Base-by-base conservation (phyloP, 345 rosid genomes). In the Stellera chamaejasme region DNA sequence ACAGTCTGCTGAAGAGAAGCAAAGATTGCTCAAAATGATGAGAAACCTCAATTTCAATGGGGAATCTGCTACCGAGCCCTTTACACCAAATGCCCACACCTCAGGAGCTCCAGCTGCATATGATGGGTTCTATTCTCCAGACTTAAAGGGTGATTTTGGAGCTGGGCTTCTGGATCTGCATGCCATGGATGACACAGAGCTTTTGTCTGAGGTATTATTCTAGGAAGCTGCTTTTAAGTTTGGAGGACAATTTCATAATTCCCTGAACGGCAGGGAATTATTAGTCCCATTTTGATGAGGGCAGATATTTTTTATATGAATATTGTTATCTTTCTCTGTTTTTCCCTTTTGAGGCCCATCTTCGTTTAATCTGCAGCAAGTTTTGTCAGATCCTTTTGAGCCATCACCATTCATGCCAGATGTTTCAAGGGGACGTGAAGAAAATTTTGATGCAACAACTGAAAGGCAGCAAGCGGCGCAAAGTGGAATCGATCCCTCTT, bases 141-240 rank as follows among this genome's bases (percentile, higher is more conserved):
- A 90, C 41, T 82, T 90, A 49, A 79, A 92, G 72, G 95, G 95
- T 47, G 97, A 90, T 69, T 84, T 90, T 86, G 97, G 95, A 66
- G 95, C 92, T 61, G 97, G 97, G 50, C 88, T 90, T 56, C 62
- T 90, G 72, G 97, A 90, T 75, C 97, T 90, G 60, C 95, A 90
- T 67, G 88, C 93, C 26, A 80, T 90, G 95, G 97, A 90, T 67
- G 95, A 90, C 55, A 90, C 93, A 1, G 95, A 84, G 75, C 93
- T 90, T 74, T 76, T 90, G 39, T 84, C 90, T 13, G 97, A 90
- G 90, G 97, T 90, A 77, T 58, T 63, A 19, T 55, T 58, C 52
- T 45, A 32, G 52, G 52, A 19, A 44, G 15, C 27, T 27, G 12
- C 4, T 13, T 52, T 26, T 46, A 6, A 7, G 15, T 10, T 12